Evolutionary conservation across 495 filamentous ascomycete genomes (phyloP).

Genomic region (Bathelium albidoporum): DNA sequence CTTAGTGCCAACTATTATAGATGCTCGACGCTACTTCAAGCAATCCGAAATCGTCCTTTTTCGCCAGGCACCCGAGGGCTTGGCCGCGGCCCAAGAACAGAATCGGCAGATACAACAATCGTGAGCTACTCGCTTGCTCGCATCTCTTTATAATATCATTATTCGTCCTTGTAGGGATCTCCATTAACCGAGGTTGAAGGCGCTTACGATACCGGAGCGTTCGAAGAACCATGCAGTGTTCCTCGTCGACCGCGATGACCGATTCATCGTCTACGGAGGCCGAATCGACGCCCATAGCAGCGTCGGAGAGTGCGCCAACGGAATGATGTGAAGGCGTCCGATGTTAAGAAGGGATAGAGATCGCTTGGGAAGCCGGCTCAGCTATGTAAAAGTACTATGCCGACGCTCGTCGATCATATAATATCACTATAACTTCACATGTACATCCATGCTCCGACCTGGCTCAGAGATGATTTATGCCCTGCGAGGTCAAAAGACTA

Average conservation of each 20-base stretch:
- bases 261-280: not conserved
- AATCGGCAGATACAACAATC: slow-evolving; percentile 4
- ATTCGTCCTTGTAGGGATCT: not conserved
- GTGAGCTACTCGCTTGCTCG: not conserved
- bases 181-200: not conserved
- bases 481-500: too few relatives aligned
- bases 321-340: not conserved
- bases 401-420: too few relatives aligned
- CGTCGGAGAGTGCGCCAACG: not conserved
- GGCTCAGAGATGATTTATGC: too few relatives aligned
- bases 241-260: not conserved
- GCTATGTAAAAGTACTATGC: too few relatives aligned
- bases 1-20: slow-evolving; percentile 36
- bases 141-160: not conserved
- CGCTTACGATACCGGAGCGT: not conserved
- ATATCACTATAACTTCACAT: too few relatives aligned
- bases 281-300: not conserved
- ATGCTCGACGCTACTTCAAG: slow-evolving; percentile 97
- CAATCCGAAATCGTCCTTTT: slow-evolving; percentile 98
- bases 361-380: not conserved
- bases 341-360: not conserved
- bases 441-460: too few relatives aligned
- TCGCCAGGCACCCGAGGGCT: slow-evolving; percentile 71
- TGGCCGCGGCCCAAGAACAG: slow-evolving; percentile 1
- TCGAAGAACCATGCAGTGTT: not conserved